Evolutionary conservation across 140 eudicot genomes (phyloP), one percentile per base, ranked within the genome.

Genomic region (Stevia rebaudiana): DNA sequence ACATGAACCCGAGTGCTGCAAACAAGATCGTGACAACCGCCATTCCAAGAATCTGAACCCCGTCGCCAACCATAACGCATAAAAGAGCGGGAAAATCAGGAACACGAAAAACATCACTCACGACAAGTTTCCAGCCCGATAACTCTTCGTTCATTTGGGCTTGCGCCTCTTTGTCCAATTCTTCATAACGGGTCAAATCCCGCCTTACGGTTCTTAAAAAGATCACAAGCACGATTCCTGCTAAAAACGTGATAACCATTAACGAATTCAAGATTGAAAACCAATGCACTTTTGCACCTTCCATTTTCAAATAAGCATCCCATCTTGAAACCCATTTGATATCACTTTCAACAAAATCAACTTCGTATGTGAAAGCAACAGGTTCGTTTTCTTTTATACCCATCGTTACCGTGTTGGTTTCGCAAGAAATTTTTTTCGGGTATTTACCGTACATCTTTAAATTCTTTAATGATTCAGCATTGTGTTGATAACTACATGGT

Each of bases 291-390:
- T 81, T 81, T 6, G 81, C 79, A 16, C 87, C 87, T 74, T 81
- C 87, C 87, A 81, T 81, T 49, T 81, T 81, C 74, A 81, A 78
- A 78, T 81, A 81, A 0, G 83, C 87, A 21, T 82, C 87, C 87
- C 87, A 82, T 74, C 87, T 74, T 3, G 83, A 82, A 0, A 81
- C 81, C 83, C 87, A 82, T 61, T 79, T 79, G 10, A 75, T 79
- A 23, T 79, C 81, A 60, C 81, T 79, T 39, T 35, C 59, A 22
- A 79, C 84, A 46, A 79, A 79, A 0, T 70, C 55, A 52, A 79
- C 81, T 65, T 80, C 81, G 8, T 79, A 79, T 5, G 71, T 78
- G 58, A 71, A 82, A 24, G 73, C 55, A 21, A 82, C 54, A 0
- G 78, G 67, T 17, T 75, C 37, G 12, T 67, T 65, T 61, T 81